Conservation (phyloP, 83 land plant species). For the Picea mariana region DNA sequence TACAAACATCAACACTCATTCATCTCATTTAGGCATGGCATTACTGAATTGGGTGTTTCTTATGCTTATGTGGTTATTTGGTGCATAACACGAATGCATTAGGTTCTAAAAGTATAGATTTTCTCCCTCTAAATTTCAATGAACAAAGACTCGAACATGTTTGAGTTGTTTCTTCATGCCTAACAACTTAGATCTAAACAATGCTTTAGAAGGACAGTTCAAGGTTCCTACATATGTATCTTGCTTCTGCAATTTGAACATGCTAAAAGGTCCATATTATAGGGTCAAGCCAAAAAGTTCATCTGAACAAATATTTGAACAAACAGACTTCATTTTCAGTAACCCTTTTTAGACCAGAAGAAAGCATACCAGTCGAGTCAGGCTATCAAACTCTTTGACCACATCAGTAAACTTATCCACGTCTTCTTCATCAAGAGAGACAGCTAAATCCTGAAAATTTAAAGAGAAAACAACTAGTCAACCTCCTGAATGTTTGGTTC, state of each 20-base stretch:
- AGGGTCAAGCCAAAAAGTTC: neutral
- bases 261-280: neutral
- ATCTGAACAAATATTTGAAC: neutral
- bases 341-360: neutral
- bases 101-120: neutral
- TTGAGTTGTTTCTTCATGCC: neutral
- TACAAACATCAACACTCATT: neutral
- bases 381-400: constrained; percentile 45
- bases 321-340: constrained; percentile 5
- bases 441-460: constrained; percentile 31
- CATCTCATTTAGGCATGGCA: neutral
- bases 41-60: neutral
- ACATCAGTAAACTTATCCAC: constrained; percentile 45
- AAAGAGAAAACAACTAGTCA: neutral
- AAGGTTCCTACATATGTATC: neutral
- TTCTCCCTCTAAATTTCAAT: neutral
- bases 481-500: neutral
- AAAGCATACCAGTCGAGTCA: constrained; percentile 44
- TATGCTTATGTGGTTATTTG: constrained; percentile 3
- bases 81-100: neutral
- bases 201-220: neutral
- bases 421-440: constrained; percentile 35
- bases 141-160: neutral
- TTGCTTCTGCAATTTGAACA: neutral
- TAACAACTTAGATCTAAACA: neutral